A percentile compares a stretch with the other conserved stretches of the same genome.
Evolutionary conservation across 1,139 yeast species (phyloP).

Genomic region (Nakaseomyces delphensis): DNA sequence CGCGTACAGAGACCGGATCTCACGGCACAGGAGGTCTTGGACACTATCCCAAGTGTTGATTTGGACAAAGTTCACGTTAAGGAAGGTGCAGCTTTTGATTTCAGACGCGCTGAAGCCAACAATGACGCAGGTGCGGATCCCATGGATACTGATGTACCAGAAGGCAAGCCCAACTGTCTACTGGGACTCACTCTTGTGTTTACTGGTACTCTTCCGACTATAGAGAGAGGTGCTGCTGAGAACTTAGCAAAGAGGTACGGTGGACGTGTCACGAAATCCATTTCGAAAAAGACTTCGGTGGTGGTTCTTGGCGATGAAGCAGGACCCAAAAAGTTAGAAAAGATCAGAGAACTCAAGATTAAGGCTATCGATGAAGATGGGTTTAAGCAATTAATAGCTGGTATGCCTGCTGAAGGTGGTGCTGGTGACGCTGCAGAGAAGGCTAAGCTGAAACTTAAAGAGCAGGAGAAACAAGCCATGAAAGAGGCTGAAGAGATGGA

Average conservation of each 20-base stretch:
- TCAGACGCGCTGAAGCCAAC: slow-evolving; percentile 13
- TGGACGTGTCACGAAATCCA: slow-evolving; percentile 85
- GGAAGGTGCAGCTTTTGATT: slow-evolving; percentile 25
- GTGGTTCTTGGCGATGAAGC: slow-evolving; percentile 95
- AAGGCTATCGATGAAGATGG: slow-evolving; percentile 87
- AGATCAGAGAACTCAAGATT: slow-evolving; percentile 60
- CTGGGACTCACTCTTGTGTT: slow-evolving; percentile 86
- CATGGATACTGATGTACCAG: slow-evolving; percentile 37
- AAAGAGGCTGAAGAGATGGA: slow-evolving; percentile 45
- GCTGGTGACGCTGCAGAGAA: slow-evolving; percentile 65
- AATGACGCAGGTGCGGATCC: slow-evolving; percentile 12
- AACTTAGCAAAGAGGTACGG: slow-evolving; percentile 77
- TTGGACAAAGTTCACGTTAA: slow-evolving; percentile 28
- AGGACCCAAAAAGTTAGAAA: slow-evolving; percentile 88
- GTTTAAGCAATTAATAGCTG: slow-evolving; percentile 57
- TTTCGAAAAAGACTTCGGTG: slow-evolving; percentile 75
- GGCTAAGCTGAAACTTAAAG: slow-evolving; percentile 60
- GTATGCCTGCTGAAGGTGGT: slow-evolving; percentile 94
- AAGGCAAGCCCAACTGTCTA: slow-evolving; percentile 74
- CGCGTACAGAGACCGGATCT: too few relatives aligned
- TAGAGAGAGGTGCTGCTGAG: slow-evolving; percentile 72
- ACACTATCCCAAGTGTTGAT: slow-evolving; percentile 29
- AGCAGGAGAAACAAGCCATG: slow-evolving; percentile 48
- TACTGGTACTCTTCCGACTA: slow-evolving; percentile 77
- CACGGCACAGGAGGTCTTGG: slow-evolving; percentile 28